Conservation (phyloP, 176 grass and related monocot genomes). For the Cenchrus fungigraminus region DNA sequence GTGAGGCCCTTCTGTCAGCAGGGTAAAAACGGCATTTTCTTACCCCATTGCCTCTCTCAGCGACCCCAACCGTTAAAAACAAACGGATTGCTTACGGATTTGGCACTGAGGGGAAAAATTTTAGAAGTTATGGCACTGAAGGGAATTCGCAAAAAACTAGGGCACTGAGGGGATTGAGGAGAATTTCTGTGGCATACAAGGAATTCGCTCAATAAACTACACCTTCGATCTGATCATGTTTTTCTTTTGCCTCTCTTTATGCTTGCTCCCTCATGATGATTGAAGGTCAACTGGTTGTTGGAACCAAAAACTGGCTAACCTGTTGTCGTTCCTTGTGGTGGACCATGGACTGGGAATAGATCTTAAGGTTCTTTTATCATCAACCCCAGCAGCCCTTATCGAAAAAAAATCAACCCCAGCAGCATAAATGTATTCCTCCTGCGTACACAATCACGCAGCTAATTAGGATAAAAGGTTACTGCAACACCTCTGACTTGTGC, state of each 20-base stretch:
- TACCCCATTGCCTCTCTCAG: no score
- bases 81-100: no score
- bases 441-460: not conserved
- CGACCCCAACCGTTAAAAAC: no score
- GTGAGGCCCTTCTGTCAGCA: no score
- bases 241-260: constrained; percentile 9
- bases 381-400: constrained; percentile 15
- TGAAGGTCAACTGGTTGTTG: constrained; percentile 66
- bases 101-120: no score
- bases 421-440: constrained; percentile 21
- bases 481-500: constrained; percentile 34
- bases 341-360: constrained; percentile 53
- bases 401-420: constrained; percentile 12
- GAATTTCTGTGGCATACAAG: no score
- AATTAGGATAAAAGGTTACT: constrained; percentile 30
- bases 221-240: constrained; percentile 40
- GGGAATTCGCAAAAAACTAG: no score
- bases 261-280: constrained; percentile 46
- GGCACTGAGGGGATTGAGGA: no score
- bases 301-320: constrained; percentile 48
- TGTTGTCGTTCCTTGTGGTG: constrained; percentile 30
- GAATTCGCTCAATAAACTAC: no score
- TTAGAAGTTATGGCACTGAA: no score
- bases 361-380: constrained; percentile 49
- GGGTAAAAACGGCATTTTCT: no score